A percentile compares a stretch with the other conserved stretches of the same genome.
Evolutionary conservation across 306 rosid genomes (phyloP).

Genomic region (Dalbergia cultrata): DNA sequence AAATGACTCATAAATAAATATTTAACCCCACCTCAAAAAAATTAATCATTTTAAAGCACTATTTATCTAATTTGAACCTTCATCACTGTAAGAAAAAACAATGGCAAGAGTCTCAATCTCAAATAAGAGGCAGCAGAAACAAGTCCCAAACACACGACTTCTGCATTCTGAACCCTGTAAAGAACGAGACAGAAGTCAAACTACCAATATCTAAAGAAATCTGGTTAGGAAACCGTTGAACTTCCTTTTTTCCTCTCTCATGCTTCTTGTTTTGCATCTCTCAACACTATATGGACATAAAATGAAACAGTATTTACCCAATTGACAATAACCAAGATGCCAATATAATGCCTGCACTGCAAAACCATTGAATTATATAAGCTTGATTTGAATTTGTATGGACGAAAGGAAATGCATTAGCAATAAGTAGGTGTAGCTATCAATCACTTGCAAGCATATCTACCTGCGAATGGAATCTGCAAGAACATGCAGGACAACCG

Average conservation of each 20-base stretch:
- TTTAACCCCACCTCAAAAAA: too few species aligned
- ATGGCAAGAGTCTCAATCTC: too few species aligned
- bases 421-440: conserved; percentile 15
- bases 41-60: too few species aligned
- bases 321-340: conserved; percentile 97
- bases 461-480: conserved; percentile 99
- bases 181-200: conserved; percentile 41
- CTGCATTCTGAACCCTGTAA: conserved; percentile 95
- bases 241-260: neutral
- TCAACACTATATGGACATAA: conserved; percentile 19
- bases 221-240: too few species aligned
- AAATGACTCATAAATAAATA: too few species aligned
- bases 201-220: conserved; percentile 36
- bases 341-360: conserved; percentile 97
- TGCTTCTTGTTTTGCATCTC: conserved; percentile 9
- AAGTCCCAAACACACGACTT: conserved; percentile 92
- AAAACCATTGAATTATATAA: conserved; percentile 57
- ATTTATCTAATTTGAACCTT: too few species aligned
- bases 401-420: conserved; percentile 38
- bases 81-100: neutral
- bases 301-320: conserved; percentile 65
- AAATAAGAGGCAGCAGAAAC: conserved; percentile 66
- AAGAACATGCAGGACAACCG: conserved; percentile 90
- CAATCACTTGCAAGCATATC: conserved; percentile 35
- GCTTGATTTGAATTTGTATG: conserved; percentile 49